phyloP scores from a whole-genome alignment of 495 filamentous ascomycete species.

The Melanomma pulvis-pyrius region DNA sequence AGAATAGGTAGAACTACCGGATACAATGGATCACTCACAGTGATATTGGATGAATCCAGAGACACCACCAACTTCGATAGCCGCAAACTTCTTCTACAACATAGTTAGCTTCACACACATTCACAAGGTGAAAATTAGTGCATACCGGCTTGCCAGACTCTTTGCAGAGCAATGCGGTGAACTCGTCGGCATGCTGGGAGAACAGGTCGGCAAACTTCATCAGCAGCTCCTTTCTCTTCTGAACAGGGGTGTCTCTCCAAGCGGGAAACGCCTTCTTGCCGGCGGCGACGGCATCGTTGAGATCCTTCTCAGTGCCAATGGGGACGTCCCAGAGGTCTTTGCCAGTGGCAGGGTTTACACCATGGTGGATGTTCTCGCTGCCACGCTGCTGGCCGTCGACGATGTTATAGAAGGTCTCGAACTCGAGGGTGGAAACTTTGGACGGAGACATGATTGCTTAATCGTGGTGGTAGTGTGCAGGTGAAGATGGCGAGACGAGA shows the following conservation, averaged over 20 bases:
- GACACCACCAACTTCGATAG: conserved; percentile 26
- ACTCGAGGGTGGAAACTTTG: conserved; percentile 45
- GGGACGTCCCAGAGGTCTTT: conserved; percentile 59
- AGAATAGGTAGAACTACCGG: background rate
- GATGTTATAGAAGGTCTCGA: conserved; percentile 52
- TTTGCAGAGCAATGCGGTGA: conserved; percentile 55
- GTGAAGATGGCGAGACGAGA: background rate
- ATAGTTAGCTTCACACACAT: background rate
- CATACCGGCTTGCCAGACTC: conserved; percentile 63
- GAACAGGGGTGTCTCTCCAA: conserved; percentile 55
- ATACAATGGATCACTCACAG: conserved; percentile 8
- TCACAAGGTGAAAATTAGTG: background rate
- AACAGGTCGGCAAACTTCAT: conserved; percentile 57
- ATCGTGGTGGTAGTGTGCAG: background rate
- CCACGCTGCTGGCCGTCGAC: conserved; percentile 51
- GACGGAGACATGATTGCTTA: conserved; percentile 48
- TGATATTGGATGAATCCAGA: conserved; percentile 28
- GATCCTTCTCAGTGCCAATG: conserved; percentile 55
- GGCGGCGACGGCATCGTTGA: conserved; percentile 56
- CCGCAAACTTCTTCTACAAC: conserved; percentile 30
- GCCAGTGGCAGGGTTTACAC: conserved; percentile 57
- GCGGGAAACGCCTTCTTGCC: conserved; percentile 54
- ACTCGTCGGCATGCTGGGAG: conserved; percentile 48
- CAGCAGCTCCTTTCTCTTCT: conserved; percentile 60
- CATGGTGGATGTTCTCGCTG: conserved; percentile 44